Evolutionary conservation across 495 filamentous ascomycete species (phyloP), one percentile per base, ranked within the genome.

Genomic region (Aspergillus ellipticus): DNA sequence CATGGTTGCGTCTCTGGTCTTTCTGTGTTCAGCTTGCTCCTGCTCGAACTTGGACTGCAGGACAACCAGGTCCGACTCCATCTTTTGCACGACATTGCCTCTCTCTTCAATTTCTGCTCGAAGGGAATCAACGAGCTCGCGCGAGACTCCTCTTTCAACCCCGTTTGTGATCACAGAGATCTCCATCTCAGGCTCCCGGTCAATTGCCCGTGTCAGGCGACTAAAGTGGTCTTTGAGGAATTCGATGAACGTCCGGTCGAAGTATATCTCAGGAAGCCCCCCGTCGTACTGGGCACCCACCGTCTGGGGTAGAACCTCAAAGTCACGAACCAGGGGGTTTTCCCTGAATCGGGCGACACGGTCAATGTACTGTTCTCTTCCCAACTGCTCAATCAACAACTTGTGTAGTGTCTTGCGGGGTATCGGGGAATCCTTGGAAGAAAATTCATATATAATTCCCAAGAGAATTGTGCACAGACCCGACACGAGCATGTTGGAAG

Each of bases 151-250:
- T 62, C 90, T 91, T 64, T 90, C 83, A 22, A 90, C 77, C 0
- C 89, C 89, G 70, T 91, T 90, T 42, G 85, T 80, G 49, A 91
- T 73, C 35, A 93, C 80, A 0, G 87, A 85, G 20, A 93, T 83
- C 65, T 98, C 94, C 37, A 92, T 73, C 8, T 84, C 90, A 5
- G 94, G 94, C 56, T 96, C 91, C 48, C 92, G 87, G 68, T 98
- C 94, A 63, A 98, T 89, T 17, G 93, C 89, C 51, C 91, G 83
- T 17, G 87, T 75, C 51, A 97, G 74, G 28, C 92, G 89, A 57
- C 87, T 91, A 66, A 92, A 98, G 66, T 96, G 94, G 62, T 97
- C 91, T 66, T 96, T 96, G 57, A 97, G 80, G 66, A 97, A 96
- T 56, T 96, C 92, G 37, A 97, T 84, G 67, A 97, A 97, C 0